Conservation (phyloP, 2,329 filamentous ascomycete species). For the Lasiodiplodia hormozganensis region DNA sequence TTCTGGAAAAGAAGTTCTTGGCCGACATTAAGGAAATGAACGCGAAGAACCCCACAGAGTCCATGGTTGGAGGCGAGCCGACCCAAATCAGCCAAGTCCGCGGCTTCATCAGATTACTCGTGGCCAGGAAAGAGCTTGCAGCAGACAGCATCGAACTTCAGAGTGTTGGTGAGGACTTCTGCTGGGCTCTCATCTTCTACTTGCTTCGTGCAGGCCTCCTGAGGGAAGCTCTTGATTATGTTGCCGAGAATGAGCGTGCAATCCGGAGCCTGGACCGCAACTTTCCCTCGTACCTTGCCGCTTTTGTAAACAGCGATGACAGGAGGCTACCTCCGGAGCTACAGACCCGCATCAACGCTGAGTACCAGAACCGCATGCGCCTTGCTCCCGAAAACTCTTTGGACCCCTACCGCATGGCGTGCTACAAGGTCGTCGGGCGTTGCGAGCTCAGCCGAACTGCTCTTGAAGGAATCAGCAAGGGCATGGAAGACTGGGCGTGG, state of each 20-base stretch:
- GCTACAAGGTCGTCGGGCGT: slow-evolving; percentile 95
- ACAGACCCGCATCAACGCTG: slow-evolving; percentile 86
- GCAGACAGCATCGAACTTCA: slow-evolving; percentile 83
- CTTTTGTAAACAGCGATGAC: slow-evolving; percentile 79
- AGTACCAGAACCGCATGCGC: slow-evolving; percentile 84
- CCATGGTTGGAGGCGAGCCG: slow-evolving; percentile 86
- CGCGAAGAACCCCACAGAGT: slow-evolving; percentile 83
- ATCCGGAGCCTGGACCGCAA: slow-evolving; percentile 92
- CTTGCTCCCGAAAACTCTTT: slow-evolving; percentile 86
- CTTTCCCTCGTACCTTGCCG: slow-evolving; percentile 85
- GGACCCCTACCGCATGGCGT: slow-evolving; percentile 95
- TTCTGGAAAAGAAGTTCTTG: slow-evolving; percentile 83
- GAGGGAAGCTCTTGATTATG: slow-evolving; percentile 84
- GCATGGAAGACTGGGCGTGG: slow-evolving; percentile 72
- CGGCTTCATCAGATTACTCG: slow-evolving; percentile 85
- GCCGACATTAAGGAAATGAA: slow-evolving; percentile 78
- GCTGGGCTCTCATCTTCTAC: slow-evolving; percentile 95
- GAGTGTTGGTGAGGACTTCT: slow-evolving; percentile 71
- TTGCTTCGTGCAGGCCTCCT: slow-evolving; percentile 85
- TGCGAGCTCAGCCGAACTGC: slow-evolving; percentile 66
- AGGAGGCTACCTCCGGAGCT: slow-evolving; percentile 78
- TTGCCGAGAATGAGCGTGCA: slow-evolving; percentile 76
- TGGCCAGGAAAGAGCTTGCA: slow-evolving; percentile 81
- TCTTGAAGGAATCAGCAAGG: slow-evolving; percentile 64
- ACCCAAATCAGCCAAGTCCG: slow-evolving; percentile 89